phyloP scores from a whole-genome alignment of 78 protist species.

The Dictyostelium purpureum region DNA sequence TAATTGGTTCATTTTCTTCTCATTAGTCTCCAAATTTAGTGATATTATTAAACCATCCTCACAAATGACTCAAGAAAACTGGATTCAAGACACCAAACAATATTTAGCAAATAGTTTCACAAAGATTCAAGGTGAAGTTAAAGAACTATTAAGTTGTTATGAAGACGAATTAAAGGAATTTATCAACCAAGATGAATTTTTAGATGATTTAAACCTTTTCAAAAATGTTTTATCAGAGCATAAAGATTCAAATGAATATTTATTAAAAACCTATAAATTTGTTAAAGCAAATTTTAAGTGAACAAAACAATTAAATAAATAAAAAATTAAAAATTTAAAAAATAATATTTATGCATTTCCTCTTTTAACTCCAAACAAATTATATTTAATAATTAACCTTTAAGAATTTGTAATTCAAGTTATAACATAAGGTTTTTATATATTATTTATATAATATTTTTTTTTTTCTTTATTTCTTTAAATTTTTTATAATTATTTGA shows the following conservation, averaged over 20 bases:
- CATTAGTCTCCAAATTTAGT: slow-evolving; percentile 17
- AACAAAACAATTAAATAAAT: neutral
- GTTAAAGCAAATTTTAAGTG: neutral
- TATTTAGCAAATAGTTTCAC: neutral
- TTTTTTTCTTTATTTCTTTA: no score
- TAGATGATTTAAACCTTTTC: slow-evolving; percentile 28
- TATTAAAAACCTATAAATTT: neutral
- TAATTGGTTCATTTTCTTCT: slow-evolving; percentile 47
- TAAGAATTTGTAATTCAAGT: no score
- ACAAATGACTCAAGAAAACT: neutral
- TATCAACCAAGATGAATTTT: slow-evolving; percentile 42
- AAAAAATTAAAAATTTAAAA: neutral
- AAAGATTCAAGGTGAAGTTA: slow-evolving; percentile 30
- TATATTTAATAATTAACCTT: no score
- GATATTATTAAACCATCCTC: neutral
- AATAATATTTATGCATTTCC: no score
- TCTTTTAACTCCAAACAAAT: no score
- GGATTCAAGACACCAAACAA: slow-evolving; percentile 15
- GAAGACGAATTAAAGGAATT: slow-evolving; percentile 25
- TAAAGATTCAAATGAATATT: slow-evolving; percentile 23
- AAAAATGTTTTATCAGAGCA: slow-evolving; percentile 4
- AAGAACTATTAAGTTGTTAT: slow-evolving; percentile 3
- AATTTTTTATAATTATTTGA: no score
- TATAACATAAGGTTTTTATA: no score
- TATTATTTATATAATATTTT: no score